Evolutionary conservation across 345 rosid species (phyloP), one percentile per base, ranked within the genome.

Genomic region (Dipteronia sinensis): DNA sequence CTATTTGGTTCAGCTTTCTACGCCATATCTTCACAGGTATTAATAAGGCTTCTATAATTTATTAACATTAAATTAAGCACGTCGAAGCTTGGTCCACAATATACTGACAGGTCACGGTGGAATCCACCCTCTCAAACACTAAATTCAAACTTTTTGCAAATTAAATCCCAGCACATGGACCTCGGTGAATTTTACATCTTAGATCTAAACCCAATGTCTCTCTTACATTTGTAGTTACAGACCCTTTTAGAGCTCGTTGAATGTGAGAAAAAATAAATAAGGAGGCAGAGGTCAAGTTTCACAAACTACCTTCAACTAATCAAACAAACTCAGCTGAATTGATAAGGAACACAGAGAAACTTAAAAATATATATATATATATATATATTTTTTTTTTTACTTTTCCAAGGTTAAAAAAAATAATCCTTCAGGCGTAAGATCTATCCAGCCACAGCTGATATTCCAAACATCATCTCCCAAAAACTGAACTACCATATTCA

Each of bases 61-160:
- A 71, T 51, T 27, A 51, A 17, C 58, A 47, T 27, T 58, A 56
- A 23, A 15, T 47, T 47, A 20, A 51, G 73, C 34, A 25, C 58
- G 23, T 1, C 34, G 47, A 69, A 47, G 10, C 59, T 15, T 10
- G 49, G 25, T 23, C 6, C 61, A 3, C 8, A 49, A 69, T 7
- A 25, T 10, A 69, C 15, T 47, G 31, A 69, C 15, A 12, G 4
- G 38, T 12, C 9, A n/a, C 58, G 0, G 8, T 15, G 31, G 61
- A 69, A 15, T 25, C 38, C n/a, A 69, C 20, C 73, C 73, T 55
- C 23, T 49, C 71, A 12, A 69, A 47, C 34, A 69, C 73, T 13
- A 34, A 13, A 47, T 49, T 20, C 16, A 22, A 27, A 47, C 27
- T 47, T 4, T 69, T 13, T 42, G 7, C 20, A 47, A 23, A 47